Base-by-base conservation (phyloP, 805 yeast species). In the Zygoascus flipseniorum region DNA sequence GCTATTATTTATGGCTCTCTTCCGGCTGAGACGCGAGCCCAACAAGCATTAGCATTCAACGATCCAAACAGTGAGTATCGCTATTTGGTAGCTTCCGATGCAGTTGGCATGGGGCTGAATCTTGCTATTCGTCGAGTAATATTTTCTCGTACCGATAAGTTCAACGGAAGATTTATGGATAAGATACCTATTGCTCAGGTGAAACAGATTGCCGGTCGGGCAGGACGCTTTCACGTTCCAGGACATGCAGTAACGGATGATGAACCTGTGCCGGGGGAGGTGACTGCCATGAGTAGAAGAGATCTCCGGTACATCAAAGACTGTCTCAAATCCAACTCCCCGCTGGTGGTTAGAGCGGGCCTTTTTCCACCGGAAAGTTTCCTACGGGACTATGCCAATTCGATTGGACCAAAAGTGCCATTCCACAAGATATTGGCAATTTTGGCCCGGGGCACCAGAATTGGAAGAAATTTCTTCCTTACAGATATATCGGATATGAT, bases 71-170 rank as follows among this genome's bases (percentile, higher is more conserved):
- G 95, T 1, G 77, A 78, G 37, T 85, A 81, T 57, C 93, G 90
- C 62, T 76, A 86, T n/a, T 72, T 93, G 41, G 86, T 93, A 6
- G 98, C 99, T 1, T 86, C 96, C 1, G 98, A 93, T 71, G 99
- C 99, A 0, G 82, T 93, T 57, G 99, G 99, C 1, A 92, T 93
- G 97, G 99, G 99, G 0, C 74, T 93, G 52, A 93, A 93, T 64
- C 73, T 93, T 62, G 83, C 86, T 26, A 90, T 93, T 58, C 80
- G 82, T 54, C 72, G 98, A 55, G 78, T 93, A 5, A 77, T 93
- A 1, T 90, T 93, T 64, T 79, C 85, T 16, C 76, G 83, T 0
- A 71, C 78, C 28, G 65, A 66, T 48, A 93, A 93, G 67, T 90
- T 78, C 60, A 80, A 89, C 64, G 97, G 97, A 5, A 64, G 62